Percentiles rank a stretch among this genome's conserved stretches.
Conservation (phyloP, 306 rosid species). For the Corylus avellana region DNA sequence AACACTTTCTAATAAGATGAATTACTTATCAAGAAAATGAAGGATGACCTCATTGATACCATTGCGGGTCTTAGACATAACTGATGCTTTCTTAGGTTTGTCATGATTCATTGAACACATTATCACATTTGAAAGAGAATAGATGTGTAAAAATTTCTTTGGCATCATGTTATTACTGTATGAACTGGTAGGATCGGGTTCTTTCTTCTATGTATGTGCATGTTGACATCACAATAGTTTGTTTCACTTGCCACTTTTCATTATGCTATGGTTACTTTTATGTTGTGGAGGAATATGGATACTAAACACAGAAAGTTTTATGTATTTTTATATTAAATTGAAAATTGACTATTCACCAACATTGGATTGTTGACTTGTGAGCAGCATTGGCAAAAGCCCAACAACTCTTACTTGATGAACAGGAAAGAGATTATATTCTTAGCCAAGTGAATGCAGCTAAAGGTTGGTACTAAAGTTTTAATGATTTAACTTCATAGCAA, state of each 20-base stretch:
- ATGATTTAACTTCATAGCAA: conserved; percentile 1
- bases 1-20: too few relatives aligned
- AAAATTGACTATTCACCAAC: conserved; percentile 13
- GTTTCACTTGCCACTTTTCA: not conserved
- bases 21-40: too few relatives aligned
- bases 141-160: not conserved
- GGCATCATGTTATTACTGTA: not conserved
- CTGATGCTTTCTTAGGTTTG: not conserved
- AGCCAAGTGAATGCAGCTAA: conserved; percentile 89
- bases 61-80: not conserved
- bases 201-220: not conserved
- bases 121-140: not conserved
- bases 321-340: conserved; percentile 18
- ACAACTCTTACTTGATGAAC: conserved; percentile 85
- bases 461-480: conserved; percentile 54
- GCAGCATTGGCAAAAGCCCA: conserved; percentile 98
- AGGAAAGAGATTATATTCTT: conserved; percentile 87
- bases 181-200: not conserved
- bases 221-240: not conserved
- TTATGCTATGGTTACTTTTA: not conserved
- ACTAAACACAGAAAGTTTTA: not conserved
- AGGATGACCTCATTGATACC: not conserved
- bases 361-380: conserved; percentile 33
- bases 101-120: not conserved
- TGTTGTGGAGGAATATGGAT: not conserved